phyloP scores from a whole-genome alignment of 1,139 yeast species.

The Ogataea hybrid region DNA sequence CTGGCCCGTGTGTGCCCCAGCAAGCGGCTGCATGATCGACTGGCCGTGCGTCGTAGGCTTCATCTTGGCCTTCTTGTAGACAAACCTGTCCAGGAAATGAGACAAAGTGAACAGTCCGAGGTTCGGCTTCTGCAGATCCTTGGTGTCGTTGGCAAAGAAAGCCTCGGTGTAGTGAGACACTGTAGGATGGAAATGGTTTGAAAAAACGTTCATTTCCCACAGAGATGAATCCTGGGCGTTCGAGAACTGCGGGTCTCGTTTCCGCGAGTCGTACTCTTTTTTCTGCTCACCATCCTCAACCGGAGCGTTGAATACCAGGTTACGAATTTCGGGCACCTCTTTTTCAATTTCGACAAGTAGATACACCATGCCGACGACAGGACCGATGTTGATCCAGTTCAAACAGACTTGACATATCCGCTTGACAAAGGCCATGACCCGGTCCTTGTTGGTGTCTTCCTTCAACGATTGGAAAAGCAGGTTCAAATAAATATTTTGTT shows the following conservation, averaged over 20 bases:
- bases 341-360: constrained; percentile 68
- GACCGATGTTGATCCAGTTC: constrained; percentile 87
- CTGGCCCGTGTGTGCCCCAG: constrained; percentile 82
- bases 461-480: constrained; percentile 81
- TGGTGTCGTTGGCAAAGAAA: constrained; percentile 41
- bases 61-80: constrained; percentile 87
- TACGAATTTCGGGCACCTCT: constrained; percentile 48
- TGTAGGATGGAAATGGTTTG: constrained; percentile 90
- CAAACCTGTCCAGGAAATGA: constrained; percentile 94
- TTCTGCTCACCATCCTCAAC: constrained; percentile 35
- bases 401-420: constrained; percentile 82
- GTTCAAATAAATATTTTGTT: constrained; percentile 70
- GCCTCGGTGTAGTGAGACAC: constrained; percentile 77
- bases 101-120: constrained; percentile 81
- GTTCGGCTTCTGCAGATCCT: constrained; percentile 63
- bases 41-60: constrained; percentile 72
- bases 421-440: constrained; percentile 89
- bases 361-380: constrained; percentile 85
- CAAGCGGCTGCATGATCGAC: constrained; percentile 97
- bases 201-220: constrained; percentile 81
- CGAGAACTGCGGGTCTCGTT: constrained; percentile 88
- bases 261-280: constrained; percentile 71
- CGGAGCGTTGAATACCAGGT: constrained; percentile 44
- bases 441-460: constrained; percentile 56
- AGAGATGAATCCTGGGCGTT: constrained; percentile 76